phyloP scores from a whole-genome alignment of 441 rosid species.

The Brassica balearica region DNA sequence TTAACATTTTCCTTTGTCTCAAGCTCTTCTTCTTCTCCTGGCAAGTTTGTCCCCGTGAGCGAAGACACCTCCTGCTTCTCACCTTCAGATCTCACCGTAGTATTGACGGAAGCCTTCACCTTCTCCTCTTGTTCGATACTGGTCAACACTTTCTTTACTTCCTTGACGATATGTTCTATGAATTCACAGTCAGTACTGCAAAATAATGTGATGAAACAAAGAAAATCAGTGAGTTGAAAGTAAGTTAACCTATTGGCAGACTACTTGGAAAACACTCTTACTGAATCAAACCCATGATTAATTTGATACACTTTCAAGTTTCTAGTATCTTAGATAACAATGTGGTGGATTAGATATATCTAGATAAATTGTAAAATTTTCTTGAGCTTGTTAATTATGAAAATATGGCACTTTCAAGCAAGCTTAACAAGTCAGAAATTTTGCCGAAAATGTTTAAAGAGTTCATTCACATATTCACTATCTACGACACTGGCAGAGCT shows the following conservation, averaged over 20 bases:
- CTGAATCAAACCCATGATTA: too few relatives aligned
- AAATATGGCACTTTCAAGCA: background rate
- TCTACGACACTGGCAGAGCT: too few relatives aligned
- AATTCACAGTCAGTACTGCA: constrained; percentile 1
- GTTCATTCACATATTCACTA: background rate
- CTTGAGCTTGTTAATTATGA: background rate
- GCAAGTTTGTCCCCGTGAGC: background rate
- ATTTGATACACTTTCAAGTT: background rate
- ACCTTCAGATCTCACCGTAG: background rate
- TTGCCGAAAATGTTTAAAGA: background rate
- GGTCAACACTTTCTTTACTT: constrained; percentile 24
- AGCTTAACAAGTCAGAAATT: background rate
- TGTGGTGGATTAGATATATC: background rate
- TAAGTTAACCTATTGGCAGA: background rate
- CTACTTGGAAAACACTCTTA: background rate
- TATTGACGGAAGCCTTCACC: background rate
- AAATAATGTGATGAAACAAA: background rate
- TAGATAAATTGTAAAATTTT: background rate
- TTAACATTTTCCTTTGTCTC: background rate
- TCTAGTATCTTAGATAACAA: background rate
- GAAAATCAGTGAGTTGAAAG: background rate
- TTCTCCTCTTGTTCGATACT: background rate
- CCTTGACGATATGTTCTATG: constrained; percentile 15
- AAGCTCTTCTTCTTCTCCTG: background rate
- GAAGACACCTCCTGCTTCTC: background rate